Base-by-base conservation (phyloP, 108 stramenopile species). In the Bacterosira constricta region DNA sequence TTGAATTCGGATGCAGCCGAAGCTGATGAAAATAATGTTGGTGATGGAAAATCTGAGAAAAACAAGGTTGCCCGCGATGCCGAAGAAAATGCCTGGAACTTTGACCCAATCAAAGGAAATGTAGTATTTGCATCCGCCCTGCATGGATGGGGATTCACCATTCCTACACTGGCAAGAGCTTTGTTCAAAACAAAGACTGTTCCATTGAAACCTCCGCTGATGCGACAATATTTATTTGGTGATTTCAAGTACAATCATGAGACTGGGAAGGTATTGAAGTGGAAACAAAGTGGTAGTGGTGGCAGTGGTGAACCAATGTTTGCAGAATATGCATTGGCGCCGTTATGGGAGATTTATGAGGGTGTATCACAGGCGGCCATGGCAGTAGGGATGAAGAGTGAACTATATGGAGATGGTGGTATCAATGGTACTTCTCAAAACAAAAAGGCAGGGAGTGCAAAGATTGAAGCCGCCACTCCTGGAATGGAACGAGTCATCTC, bases 81-180 rank as follows among this genome's bases (percentile, higher is more conserved):
- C 6, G 71, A 84, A 36, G 83, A 83, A 54, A 44, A 37, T n/a
- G 56, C 69, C 1, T 98, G 97, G 97, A 92, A 87, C 15, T 99
- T 99, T 83, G 92, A 94, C 31, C 97, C 98, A 3, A 77, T 83
- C 61, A 81, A 85, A 52, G 97, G 97, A 4, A 97, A 99, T 80
- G 96, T 99, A 9, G 85, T 98, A 6, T 99, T 99, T 84, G 88
- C 89, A 27, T 88, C 89, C 17, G 98, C 98, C 5, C 62, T 96
- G 34, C 94, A 92, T 71, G 95, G 98, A 42, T 99, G 97, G 97
- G 99, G 95, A 44, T 98, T 99, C 59, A 83, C 94, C 1, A 56
- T 95, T 7, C 90, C 86, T 4, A 67, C 88, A 5, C 57, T 95
- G 56, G 85, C 91, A 17, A 58, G 94, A 69, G 86, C 90, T 2